Conservation (phyloP, 2,329 filamentous ascomycete genomes). For the Clarireedia hainanense region DNA sequence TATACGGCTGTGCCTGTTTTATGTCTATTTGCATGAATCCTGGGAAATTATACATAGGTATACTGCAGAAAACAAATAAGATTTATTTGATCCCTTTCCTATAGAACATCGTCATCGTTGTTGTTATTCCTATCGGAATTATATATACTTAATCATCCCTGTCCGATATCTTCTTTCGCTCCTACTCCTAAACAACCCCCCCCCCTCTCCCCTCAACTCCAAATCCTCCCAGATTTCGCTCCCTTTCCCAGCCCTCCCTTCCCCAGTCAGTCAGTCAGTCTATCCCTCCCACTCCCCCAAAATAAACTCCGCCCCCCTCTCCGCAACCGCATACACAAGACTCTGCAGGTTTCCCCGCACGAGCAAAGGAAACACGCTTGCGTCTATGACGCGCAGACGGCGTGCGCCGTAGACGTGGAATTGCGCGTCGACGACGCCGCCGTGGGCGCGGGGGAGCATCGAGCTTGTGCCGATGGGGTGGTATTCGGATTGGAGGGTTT, state of each 20-base stretch:
- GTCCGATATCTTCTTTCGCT: too few relatives aligned
- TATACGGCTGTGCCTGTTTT: too few relatives aligned
- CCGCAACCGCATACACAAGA: slow-evolving; percentile 5
- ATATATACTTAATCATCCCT: too few relatives aligned
- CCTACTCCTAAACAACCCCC: too few relatives aligned
- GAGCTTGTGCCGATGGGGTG: slow-evolving; percentile 8
- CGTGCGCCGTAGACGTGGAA: slow-evolving; percentile 9
- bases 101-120: too few relatives aligned
- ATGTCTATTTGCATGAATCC: too few relatives aligned
- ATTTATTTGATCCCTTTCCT: too few relatives aligned
- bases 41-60: too few relatives aligned
- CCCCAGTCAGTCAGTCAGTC: not conserved
- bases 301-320: slow-evolving; percentile 1
- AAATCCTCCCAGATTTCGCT: too few relatives aligned
- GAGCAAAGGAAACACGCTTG: slow-evolving; percentile 6
- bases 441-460: not conserved
- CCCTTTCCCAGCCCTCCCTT: not conserved
- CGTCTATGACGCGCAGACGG: slow-evolving; percentile 2
- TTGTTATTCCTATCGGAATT: too few relatives aligned
- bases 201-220: too few relatives aligned
- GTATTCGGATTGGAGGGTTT: not conserved
- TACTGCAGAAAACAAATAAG: too few relatives aligned
- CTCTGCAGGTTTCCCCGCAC: slow-evolving; percentile 4
- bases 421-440: slow-evolving; percentile 3
- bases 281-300: not conserved